Evolutionary conservation across 441 rosid species (phyloP).

Genomic region (Aquilaria agallochum): DNA sequence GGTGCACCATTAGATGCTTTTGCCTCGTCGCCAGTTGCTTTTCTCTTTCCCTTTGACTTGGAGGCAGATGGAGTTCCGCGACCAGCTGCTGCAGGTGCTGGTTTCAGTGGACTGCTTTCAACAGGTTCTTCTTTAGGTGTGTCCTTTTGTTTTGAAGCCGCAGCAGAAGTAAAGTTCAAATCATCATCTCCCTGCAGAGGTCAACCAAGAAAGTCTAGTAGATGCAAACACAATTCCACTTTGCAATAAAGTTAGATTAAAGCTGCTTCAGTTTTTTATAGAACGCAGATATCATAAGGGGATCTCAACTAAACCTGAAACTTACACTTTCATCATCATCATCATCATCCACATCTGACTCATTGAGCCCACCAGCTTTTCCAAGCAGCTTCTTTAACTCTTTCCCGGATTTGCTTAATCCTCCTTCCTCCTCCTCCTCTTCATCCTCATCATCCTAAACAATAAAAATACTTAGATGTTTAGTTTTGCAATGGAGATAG

Average conservation of each 20-base stretch:
- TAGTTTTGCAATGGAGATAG: too few species aligned
- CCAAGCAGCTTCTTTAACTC: constrained; percentile 92
- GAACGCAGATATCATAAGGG: constrained; percentile 1
- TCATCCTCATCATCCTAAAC: constrained; percentile 89
- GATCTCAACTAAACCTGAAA: constrained; percentile 3
- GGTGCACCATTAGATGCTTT: constrained; percentile 56
- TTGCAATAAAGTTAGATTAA: neutral
- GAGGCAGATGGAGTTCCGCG: constrained; percentile 70
- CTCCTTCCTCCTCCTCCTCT: constrained; percentile 82
- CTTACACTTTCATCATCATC: constrained; percentile 82
- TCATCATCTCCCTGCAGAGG: constrained; percentile 61
- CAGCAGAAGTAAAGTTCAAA: constrained; percentile 36
- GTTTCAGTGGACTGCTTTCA: constrained; percentile 70
- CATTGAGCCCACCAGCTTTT: constrained; percentile 58
- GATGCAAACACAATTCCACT: neutral
- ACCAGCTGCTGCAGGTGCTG: constrained; percentile 50
- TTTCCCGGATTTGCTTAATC: constrained; percentile 89
- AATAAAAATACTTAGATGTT: too few species aligned
- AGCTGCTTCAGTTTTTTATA: neutral
- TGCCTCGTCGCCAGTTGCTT: constrained; percentile 59
- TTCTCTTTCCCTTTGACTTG: constrained; percentile 90
- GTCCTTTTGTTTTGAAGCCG: constrained; percentile 69
- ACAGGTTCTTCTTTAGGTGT: constrained; percentile 69
- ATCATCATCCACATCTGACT: constrained; percentile 80
- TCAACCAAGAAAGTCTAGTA: constrained; percentile 6